A percentile compares a stretch with the other conserved stretches of the same genome.
Evolutionary conservation across 768 basidiomycete species (phyloP).

Genomic region (Hericium erinaceus): DNA sequence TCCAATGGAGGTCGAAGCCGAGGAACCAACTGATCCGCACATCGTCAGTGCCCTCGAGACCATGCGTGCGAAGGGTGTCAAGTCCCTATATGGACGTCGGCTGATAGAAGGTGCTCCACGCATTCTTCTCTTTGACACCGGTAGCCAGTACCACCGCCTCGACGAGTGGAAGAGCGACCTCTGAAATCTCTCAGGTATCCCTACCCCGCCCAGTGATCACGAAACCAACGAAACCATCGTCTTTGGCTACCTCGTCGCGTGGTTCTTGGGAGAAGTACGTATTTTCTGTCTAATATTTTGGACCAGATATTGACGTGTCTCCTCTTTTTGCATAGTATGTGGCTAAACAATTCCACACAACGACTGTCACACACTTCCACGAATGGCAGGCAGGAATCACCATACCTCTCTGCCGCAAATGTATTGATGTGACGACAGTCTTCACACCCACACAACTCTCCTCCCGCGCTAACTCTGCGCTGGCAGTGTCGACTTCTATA

Average conservation of each 20-base stretch:
- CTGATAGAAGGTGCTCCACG: conserved; percentile 94
- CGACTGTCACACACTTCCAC: conserved; percentile 98
- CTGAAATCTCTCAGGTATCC: conserved; percentile 97
- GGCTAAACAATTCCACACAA: conserved; percentile 66
- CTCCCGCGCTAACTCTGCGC: conserved; percentile 98
- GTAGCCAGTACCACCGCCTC: conserved; percentile 74
- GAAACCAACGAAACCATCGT: conserved; percentile 98
- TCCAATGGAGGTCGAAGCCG: conserved; percentile 95
- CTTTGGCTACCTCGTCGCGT: conserved; percentile 96
- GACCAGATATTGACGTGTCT: conserved; percentile 2
- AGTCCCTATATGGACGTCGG: conserved; percentile 93
- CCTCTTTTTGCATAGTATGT: conserved; percentile 49
- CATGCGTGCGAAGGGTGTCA: conserved; percentile 87
- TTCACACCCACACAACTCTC: conserved; percentile 99
- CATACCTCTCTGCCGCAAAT: conserved; percentile 88
- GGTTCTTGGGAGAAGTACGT: conserved; percentile 97
- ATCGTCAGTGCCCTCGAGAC: conserved; percentile 62
- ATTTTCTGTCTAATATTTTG: neutral
- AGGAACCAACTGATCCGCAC: conserved; percentile 78
- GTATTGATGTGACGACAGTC: conserved; percentile 96
- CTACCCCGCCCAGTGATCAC: conserved; percentile 89
- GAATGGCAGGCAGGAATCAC: conserved; percentile 99
- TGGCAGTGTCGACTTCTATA: conserved; percentile 98
- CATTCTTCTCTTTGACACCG: conserved; percentile 93
- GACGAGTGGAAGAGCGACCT: conserved; percentile 99